Evolutionary conservation across 805 yeast species (phyloP).

Genomic region (Saturnispora bothae): DNA sequence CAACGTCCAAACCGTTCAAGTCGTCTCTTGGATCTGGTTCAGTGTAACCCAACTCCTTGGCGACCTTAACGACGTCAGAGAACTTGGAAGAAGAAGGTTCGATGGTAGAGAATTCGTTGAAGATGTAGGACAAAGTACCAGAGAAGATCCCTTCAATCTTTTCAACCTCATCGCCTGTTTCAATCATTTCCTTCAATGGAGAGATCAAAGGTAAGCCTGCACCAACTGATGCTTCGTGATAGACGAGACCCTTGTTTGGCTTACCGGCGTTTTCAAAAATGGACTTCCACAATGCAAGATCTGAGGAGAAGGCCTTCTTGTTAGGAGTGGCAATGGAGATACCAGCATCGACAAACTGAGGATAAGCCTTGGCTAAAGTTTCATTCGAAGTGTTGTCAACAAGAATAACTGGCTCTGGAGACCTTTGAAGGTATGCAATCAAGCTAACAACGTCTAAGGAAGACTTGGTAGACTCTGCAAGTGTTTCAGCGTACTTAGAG

Average conservation of each 20-base stretch:
- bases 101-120: slow-evolving; percentile 80
- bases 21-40: slow-evolving; percentile 99
- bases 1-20: slow-evolving; percentile 94
- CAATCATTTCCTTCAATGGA: slow-evolving; percentile 76
- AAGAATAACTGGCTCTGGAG: slow-evolving; percentile 68
- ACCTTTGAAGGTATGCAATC: slow-evolving; percentile 48
- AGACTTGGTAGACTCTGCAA: slow-evolving; percentile 36
- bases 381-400: slow-evolving; percentile 93
- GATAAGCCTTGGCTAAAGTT: slow-evolving; percentile 65
- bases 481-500: slow-evolving; percentile 41
- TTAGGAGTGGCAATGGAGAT: slow-evolving; percentile 96
- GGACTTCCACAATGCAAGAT: slow-evolving; percentile 61
- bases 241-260: slow-evolving; percentile 63
- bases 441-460: slow-evolving; percentile 49
- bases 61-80: slow-evolving; percentile 81
- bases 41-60: slow-evolving; percentile 88
- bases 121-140: slow-evolving; percentile 90
- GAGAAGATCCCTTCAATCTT: slow-evolving; percentile 94
- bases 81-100: slow-evolving; percentile 56
- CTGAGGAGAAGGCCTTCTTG: slow-evolving; percentile 91
- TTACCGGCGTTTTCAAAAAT: slow-evolving; percentile 48
- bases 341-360: slow-evolving; percentile 61
- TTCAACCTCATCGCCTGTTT: slow-evolving; percentile 87
- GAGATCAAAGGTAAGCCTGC: slow-evolving; percentile 95
- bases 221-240: slow-evolving; percentile 98